Evolutionary conservation across 2,329 filamentous ascomycete genomes (phyloP), one percentile per base, ranked within the genome.

Genomic region (Neurospora crassa): DNA sequence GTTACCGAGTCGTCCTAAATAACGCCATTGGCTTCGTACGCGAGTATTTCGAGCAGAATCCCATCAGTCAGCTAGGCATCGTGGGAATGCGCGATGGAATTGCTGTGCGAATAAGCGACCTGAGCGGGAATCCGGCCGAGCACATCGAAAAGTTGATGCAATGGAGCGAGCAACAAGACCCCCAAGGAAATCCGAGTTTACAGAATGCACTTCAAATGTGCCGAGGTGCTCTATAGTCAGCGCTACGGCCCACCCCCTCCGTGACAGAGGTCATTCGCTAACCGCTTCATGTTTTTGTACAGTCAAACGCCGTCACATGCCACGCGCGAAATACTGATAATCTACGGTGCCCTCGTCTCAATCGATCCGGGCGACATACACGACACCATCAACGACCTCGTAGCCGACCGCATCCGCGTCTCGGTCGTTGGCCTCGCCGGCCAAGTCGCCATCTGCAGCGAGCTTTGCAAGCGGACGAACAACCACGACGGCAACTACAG

Each of bases 1-100:
- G 95, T 72, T 94, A 95, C 81, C 87, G 94, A 45, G 87, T 97
- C 41, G 91, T 90, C 69, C 86, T 97, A 78, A 90, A 90, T 74
- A 96, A 94, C 81, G 91, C 94, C 18, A 88, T 91, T 74, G 91
- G 94, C 71, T 99, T 98, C 80, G 91, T 98, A 68, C 88, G 90
- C 72, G 95, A 97, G 80, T 99, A 93, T 82, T 99, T 98, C 79
- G 96, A 98, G 81, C 96, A 99, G 81, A 99, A 99, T 78, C 96
- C 96, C 12, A 98, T 99, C 75, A 97, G 94, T 11, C 96, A 99
- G 82, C 88, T 99, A 71, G 94, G 92, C 34, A 91, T 99, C 40
- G 85, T 99, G 47, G 95, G 92, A 69, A 97, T 98, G 92, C 89
- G 92, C 73, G 96, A 98, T 79, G 96, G 96, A 18, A 85, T 98